Base-by-base conservation (phyloP, 2,329 filamentous ascomycete genomes). In the Talaromyces amestolkiae region DNA sequence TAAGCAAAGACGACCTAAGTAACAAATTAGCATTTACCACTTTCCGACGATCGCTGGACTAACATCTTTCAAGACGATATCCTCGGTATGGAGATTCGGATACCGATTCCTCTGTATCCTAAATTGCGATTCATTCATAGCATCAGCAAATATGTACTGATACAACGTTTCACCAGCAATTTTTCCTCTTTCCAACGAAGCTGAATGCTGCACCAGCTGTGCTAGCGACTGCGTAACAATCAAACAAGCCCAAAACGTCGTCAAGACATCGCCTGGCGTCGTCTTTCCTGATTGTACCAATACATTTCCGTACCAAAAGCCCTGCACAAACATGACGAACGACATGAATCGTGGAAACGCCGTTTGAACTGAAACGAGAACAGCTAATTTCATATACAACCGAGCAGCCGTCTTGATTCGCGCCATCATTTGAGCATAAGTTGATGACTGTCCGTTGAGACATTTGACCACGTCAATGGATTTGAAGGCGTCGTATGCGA, bases 401-500 rank as follows among this genome's bases (percentile, higher is more conserved):
- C 75, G 77, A 24, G 87, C 87, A 0, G 91, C 89, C 7, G 80
- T 76, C 53, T 81, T 80, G 35, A 91, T 83, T 0, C 84, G 82
- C 0, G 72, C 74, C 1, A 80, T 76, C 73, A 96, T 97, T 69
- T 87, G 86, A 72, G 84, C 83, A 0, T 86, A 77, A 74, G 96
- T 93, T 11, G 88, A 81, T 13, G 85, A 83, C 71, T 92, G 86
- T 0, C 89, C 91, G 70, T 94, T 93, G 78, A 91, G 93, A 61
- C 88, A 89, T 75, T 97, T 97, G 72, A 98, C 92, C 0, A 91
- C 86, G 67, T 96, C 92, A 45, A 97, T 94, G 2, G 87, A 88
- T 1, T 83, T 82, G 10, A 96, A 84, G 0, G 91, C 88, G 11
- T 87, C 89, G 10, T 86, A 88, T 1, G 88, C 85, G 64, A 88